phyloP scores from a whole-genome alignment of 2,329 filamentous ascomycete genomes.

The Pestalotiopsis sp. region DNA sequence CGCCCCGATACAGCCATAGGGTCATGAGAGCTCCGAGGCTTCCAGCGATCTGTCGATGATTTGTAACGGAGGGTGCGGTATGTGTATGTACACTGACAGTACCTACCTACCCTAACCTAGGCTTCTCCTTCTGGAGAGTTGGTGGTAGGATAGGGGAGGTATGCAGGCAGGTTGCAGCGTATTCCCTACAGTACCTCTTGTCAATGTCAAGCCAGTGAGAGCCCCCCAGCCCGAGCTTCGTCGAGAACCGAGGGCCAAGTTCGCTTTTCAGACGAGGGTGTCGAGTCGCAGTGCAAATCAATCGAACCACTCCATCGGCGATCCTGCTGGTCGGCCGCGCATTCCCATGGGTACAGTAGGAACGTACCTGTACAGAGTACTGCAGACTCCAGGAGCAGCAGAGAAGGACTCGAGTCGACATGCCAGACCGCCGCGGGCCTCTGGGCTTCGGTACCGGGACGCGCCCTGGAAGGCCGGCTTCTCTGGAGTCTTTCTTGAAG shows the following conservation, averaged over 20 bases:
- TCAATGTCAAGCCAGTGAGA: too few relatives aligned
- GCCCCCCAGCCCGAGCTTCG: background rate
- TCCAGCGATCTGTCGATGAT: constrained; percentile 1
- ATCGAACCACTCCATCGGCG: background rate
- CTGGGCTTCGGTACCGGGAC: too few relatives aligned
- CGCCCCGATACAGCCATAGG: background rate
- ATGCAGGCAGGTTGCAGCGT: background rate
- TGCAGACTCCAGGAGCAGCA: too few relatives aligned
- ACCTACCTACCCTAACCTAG: background rate
- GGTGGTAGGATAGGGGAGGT: background rate
- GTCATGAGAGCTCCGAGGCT: background rate
- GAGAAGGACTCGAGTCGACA: too few relatives aligned
- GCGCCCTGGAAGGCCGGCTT: too few relatives aligned
- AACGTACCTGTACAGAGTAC: too few relatives aligned
- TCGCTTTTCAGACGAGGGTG: background rate
- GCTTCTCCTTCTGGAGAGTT: too few relatives aligned
- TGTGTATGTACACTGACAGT: background rate
- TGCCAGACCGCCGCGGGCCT: too few relatives aligned
- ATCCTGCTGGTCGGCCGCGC: background rate
- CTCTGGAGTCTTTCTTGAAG: background rate
- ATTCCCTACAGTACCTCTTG: background rate
- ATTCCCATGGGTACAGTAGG: background rate
- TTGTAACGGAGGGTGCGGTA: background rate
- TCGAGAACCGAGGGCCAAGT: background rate
- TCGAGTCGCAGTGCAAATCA: background rate